Evolutionary conservation across 352 stramenopile genomes (phyloP), one percentile per base, ranked within the genome.

Genomic region (Phytophthora nicotianae): DNA sequence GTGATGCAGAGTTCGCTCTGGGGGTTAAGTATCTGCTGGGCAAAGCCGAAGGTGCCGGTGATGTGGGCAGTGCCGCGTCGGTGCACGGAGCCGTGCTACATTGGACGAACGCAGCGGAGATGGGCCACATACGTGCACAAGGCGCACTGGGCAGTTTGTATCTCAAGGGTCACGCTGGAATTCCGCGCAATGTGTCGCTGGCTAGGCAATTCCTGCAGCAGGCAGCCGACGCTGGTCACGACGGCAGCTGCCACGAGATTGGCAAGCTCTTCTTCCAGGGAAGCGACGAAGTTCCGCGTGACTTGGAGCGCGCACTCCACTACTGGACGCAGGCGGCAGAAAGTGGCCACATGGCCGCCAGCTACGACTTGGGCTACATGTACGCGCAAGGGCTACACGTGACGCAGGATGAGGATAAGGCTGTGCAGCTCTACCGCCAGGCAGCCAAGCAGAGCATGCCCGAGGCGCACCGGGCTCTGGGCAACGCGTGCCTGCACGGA

Each of bases 311-410:
- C 4, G 80, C 87, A 40, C 59, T 94, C 16, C 46, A 75, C 14
- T 94, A 92, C 71, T 95, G 83, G 83, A 66, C 56, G 5, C 68
- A 65, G 9, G 84, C 87, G 8, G 85, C 85, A 5, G 63, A 84
- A 2, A 70, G 66, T 11, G 83, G 83, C 9, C 81, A 94, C 74
- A 81, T 84, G 72, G 80, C 81, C 1, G 85, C 85, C 41, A 86
- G 75, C 59, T 93, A 86, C 51, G 86, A 93, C 41, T 51, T 95
- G 29, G 87, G 67, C 13, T 84, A 83, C 59, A 72, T 95, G 75
- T 95, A 91, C 69, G 72, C 82, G 16, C 62, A 88, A 32, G 87
- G 87, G 14, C 43, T 89, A 27, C 81, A 93, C 46, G 87, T 95
- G 8, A 45, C 24, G 1, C 67, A 74, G 53, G 82, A 94, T 59